Evolutionary conservation across 2,329 filamentous ascomycete genomes (phyloP).

Genomic region (Emericellopsis atlantica): DNA sequence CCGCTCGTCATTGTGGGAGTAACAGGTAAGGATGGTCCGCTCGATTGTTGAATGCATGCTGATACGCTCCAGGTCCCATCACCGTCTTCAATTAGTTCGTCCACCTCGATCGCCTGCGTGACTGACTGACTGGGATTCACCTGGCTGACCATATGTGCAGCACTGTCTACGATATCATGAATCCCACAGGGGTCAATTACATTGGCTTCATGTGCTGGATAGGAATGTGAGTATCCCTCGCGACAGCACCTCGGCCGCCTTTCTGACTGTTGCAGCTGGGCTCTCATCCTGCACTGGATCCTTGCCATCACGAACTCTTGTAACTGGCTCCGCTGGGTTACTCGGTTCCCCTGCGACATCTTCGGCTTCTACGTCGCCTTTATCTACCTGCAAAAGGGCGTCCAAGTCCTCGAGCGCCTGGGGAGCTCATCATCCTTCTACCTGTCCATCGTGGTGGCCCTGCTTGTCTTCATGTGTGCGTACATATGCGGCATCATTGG

Average conservation of each 20-base stretch:
- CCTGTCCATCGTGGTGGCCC: conserved; percentile 61
- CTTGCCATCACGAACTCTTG: conserved; percentile 77
- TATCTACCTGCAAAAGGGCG: conserved; percentile 84
- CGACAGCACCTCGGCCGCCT: neutral
- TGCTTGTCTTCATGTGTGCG: conserved; percentile 66
- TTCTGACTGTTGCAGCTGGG: conserved; percentile 45
- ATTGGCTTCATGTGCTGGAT: conserved; percentile 90
- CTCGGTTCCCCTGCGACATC: conserved; percentile 83
- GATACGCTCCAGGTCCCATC: conserved; percentile 53
- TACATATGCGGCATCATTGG: conserved; percentile 65
- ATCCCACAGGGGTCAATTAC: conserved; percentile 65
- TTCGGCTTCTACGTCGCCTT: conserved; percentile 91
- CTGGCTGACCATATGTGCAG: conserved; percentile 15
- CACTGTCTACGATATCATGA: conserved; percentile 83
- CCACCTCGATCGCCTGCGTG: neutral
- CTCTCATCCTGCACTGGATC: conserved; percentile 72
- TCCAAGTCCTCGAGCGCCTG: conserved; percentile 71
- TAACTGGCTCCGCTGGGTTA: conserved; percentile 81
- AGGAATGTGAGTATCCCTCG: conserved; percentile 45
- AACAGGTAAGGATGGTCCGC: conserved; percentile 40
- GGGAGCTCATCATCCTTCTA: conserved; percentile 59
- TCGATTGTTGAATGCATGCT: neutral
- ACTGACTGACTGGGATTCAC: neutral
- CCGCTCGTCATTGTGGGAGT: conserved; percentile 86
- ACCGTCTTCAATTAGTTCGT: conserved; percentile 80